phyloP scores from a whole-genome alignment of 768 basidiomycete species.

The Lenzites betulinus region DNA sequence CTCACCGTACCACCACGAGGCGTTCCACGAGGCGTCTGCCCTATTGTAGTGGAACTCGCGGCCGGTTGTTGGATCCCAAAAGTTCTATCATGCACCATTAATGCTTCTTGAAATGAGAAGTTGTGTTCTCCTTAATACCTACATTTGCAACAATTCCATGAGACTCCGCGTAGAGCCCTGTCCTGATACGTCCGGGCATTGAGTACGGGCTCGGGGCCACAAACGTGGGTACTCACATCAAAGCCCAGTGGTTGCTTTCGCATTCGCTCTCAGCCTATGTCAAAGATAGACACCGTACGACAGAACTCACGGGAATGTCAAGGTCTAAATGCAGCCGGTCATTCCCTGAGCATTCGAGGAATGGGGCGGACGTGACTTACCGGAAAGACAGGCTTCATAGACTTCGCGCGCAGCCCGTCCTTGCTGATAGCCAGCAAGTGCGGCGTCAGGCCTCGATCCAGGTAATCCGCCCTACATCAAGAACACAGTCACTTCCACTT shows the following conservation, averaged over 20 bases:
- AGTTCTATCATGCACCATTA: slow-evolving; percentile 54
- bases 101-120: neutral
- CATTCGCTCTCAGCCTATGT: neutral
- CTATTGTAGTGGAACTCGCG: slow-evolving; percentile 75
- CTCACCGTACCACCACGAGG: slow-evolving; percentile 88
- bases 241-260: slow-evolving; percentile 82
- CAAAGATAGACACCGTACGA: neutral
- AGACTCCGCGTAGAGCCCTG: slow-evolving; percentile 85
- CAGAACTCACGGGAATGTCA: slow-evolving; percentile 83
- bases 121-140: slow-evolving; percentile 22
- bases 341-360: neutral
- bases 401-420: slow-evolving; percentile 85
- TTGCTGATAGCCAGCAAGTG: slow-evolving; percentile 80
- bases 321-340: slow-evolving; percentile 49
- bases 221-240: slow-evolving; percentile 59
- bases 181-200: slow-evolving; percentile 47
- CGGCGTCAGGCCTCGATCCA: slow-evolving; percentile 84
- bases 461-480: slow-evolving; percentile 73
- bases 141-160: slow-evolving; percentile 93
- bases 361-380: slow-evolving; percentile 42
- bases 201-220: neutral
- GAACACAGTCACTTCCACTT: neutral
- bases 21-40: slow-evolving; percentile 59
- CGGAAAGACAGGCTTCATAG: slow-evolving; percentile 85
- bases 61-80: slow-evolving; percentile 73